Percentiles rank a stretch among this genome's conserved stretches.
phyloP scores from a whole-genome alignment of 768 basidiomycete genomes.

The Suillus clintonianus region DNA sequence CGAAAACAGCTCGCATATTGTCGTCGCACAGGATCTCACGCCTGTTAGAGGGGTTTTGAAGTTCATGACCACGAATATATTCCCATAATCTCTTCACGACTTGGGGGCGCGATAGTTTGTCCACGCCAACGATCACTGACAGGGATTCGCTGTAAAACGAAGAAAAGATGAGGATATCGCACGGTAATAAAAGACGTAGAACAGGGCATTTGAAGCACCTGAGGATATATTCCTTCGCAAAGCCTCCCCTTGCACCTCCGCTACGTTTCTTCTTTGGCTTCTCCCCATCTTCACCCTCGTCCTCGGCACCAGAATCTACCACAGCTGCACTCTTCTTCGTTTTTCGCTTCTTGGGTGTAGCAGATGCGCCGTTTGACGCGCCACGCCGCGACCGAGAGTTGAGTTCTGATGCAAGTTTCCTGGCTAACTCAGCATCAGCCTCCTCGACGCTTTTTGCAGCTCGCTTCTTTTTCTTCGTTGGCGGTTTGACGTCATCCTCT shows the following conservation, averaged over 20 bases:
- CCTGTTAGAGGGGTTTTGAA: constrained; percentile 85
- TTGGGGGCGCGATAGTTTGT: constrained; percentile 80
- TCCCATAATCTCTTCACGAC: constrained; percentile 91
- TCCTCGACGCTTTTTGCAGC: constrained; percentile 51
- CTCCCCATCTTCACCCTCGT: constrained; percentile 46
- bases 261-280: constrained; percentile 52
- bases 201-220: constrained; percentile 48
- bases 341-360: constrained; percentile 47
- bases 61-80: constrained; percentile 77
- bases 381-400: constrained; percentile 61
- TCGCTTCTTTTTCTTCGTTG: constrained; percentile 41
- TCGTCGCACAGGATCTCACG: constrained; percentile 86
- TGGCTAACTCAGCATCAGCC: constrained; percentile 70
- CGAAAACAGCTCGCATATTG: constrained; percentile 71
- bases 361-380: constrained; percentile 35
- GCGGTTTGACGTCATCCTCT: constrained; percentile 18
- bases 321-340: constrained; percentile 57
- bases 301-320: constrained; percentile 47
- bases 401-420: constrained; percentile 69
- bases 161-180: constrained; percentile 5
- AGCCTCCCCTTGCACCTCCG: constrained; percentile 65
- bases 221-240: constrained; percentile 73
- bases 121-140: constrained; percentile 64
- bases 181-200: constrained; percentile 2
- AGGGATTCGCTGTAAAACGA: constrained; percentile 61